Conservation (phyloP, 208 protist species). For the Zelonia costaricensis region DNA sequence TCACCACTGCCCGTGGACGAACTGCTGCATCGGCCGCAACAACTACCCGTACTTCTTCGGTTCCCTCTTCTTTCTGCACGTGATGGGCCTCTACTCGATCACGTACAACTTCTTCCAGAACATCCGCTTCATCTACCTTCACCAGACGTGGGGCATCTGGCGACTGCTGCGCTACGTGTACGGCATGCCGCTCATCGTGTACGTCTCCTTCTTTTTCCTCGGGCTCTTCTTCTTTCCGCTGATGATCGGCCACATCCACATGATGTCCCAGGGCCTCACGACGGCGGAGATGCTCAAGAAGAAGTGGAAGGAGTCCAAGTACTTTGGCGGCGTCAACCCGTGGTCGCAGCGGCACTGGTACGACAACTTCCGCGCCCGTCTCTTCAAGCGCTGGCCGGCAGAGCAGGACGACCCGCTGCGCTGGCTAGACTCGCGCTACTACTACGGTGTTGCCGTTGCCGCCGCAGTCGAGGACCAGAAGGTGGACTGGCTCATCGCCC, state of each 20-base stretch:
- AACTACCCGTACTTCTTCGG: slow-evolving; percentile 67
- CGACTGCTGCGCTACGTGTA: slow-evolving; percentile 21
- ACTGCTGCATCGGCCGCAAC: slow-evolving; percentile 56
- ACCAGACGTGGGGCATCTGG: slow-evolving; percentile 21
- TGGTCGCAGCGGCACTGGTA: slow-evolving; percentile 42
- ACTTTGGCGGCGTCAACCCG: slow-evolving; percentile 50
- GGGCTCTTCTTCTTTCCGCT: slow-evolving; percentile 49
- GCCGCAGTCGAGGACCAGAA: slow-evolving; percentile 40
- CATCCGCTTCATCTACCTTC: slow-evolving; percentile 26
- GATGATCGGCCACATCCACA: slow-evolving; percentile 35
- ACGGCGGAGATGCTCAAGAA: slow-evolving; percentile 46
- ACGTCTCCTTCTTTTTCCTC: slow-evolving; percentile 33
- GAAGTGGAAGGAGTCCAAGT: slow-evolving; percentile 25
- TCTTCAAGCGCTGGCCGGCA: slow-evolving; percentile 20
- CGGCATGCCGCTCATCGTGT: slow-evolving; percentile 40
- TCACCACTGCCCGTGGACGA: slow-evolving; percentile 73
- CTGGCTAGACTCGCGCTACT: slow-evolving; percentile 40
- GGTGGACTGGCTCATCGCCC: slow-evolving; percentile 36
- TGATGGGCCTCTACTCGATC: slow-evolving; percentile 39
- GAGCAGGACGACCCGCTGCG: slow-evolving; percentile 14
- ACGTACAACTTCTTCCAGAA: slow-evolving; percentile 32
- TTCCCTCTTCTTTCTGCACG: slow-evolving; percentile 37
- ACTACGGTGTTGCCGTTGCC: slow-evolving; percentile 50
- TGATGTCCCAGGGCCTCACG: slow-evolving; percentile 40
- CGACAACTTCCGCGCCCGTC: slow-evolving; percentile 21